phyloP scores from a whole-genome alignment of 139 green algal genomes.

The Gonium pectorale region DNA sequence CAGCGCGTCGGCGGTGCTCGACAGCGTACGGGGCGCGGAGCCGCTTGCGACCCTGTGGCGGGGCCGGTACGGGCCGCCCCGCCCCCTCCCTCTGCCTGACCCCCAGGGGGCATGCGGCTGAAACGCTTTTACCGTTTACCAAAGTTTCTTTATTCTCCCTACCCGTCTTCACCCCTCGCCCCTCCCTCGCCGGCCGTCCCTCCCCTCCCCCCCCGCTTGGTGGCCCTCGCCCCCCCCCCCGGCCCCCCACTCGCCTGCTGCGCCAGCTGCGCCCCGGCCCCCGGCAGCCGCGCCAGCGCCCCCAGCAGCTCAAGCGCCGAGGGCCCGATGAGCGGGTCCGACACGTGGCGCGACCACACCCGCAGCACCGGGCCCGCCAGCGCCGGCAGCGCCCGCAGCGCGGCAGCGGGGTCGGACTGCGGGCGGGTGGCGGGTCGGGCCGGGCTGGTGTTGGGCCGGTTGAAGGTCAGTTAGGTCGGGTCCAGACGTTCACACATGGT shows the following conservation, averaged over 20 bases:
- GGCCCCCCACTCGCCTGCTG: slow-evolving; percentile 18
- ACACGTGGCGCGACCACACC: slow-evolving; percentile 45
- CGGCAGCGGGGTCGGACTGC: slow-evolving; percentile 23
- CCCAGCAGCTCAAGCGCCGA: slow-evolving; percentile 43
- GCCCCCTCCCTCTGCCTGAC: too few species aligned
- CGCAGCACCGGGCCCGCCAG: slow-evolving; percentile 36
- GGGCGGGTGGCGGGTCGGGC: too few species aligned
- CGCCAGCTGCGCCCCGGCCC: slow-evolving; percentile 42
- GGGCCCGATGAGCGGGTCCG: slow-evolving; percentile 44
- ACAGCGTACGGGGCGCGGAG: too few species aligned
- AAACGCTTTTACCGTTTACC: too few species aligned
- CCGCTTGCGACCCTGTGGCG: too few species aligned
- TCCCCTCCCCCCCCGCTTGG: neutral
- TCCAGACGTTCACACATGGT: too few species aligned
- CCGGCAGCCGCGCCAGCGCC: slow-evolving; percentile 28
- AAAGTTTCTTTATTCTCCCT: too few species aligned
- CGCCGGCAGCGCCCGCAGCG: neutral
- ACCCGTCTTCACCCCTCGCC: too few species aligned
- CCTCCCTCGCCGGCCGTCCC: neutral
- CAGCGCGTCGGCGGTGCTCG: too few species aligned
- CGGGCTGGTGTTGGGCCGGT: neutral
- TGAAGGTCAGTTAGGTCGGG: neutral
- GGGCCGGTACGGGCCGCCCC: too few species aligned
- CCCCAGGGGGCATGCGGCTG: too few species aligned
- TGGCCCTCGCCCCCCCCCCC: slow-evolving; percentile 14